A percentile compares a stretch with the other conserved stretches of the same genome.
Conservation (phyloP, 108 stramenopile species). For the Mediolabrus comicus region DNA sequence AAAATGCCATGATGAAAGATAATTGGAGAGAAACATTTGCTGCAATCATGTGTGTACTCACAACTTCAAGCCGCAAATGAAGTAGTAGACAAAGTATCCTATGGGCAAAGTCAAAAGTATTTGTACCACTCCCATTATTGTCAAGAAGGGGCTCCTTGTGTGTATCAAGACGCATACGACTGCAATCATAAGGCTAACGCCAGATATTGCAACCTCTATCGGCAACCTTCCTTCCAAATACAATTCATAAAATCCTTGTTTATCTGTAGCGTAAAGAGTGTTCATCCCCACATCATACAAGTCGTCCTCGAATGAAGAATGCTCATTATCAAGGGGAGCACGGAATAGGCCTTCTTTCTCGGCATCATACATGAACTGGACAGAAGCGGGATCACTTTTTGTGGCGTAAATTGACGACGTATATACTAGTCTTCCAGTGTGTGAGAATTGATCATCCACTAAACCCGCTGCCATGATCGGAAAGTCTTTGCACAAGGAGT, state of each 20-base stretch:
- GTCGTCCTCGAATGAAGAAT: neutral
- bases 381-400: neutral
- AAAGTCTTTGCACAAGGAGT: neutral
- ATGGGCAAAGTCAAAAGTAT: constrained; percentile 56
- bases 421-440: constrained; percentile 18
- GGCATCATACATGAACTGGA: constrained; percentile 43
- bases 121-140: constrained; percentile 48
- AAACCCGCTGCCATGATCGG: constrained; percentile 15
- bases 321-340: neutral
- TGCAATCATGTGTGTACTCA: neutral
- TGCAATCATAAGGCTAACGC: constrained; percentile 44
- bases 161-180: constrained; percentile 52
- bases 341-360: constrained; percentile 7
- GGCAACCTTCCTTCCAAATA: constrained; percentile 25
- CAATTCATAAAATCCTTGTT: constrained; percentile 39
- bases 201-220: constrained; percentile 40
- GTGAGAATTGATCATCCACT: constrained; percentile 42
- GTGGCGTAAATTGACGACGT: constrained; percentile 52
- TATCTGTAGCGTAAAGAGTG: constrained; percentile 39
- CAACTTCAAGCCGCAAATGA: constrained; percentile 48
- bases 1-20: neutral
- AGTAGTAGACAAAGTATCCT: constrained; percentile 56
- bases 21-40: neutral
- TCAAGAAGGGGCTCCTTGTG: constrained; percentile 52
- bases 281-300: neutral